Evolutionary conservation across 75 land plant genomes (phyloP).

Genomic region (Chamaecyparis obtusa): DNA sequence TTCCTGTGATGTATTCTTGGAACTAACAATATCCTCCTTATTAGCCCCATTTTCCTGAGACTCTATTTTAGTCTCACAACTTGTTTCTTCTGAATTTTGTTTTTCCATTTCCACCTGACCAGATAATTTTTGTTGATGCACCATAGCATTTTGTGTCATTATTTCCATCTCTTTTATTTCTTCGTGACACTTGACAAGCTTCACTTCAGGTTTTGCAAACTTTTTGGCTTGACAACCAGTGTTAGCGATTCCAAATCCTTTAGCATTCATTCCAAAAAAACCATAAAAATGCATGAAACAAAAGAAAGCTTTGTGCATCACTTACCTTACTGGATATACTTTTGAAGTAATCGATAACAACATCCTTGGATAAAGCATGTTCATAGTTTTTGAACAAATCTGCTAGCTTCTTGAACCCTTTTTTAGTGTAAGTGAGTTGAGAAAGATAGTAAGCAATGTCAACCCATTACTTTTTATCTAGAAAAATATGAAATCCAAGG

Average conservation of each 20-base stretch:
- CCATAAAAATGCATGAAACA: background rate
- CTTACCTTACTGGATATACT: conserved; percentile 79
- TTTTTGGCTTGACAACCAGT: conserved; percentile 65
- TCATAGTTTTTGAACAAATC: conserved; percentile 86
- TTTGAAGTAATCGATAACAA: conserved; percentile 80
- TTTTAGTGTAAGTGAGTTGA: conserved; percentile 87
- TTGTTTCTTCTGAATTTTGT: background rate
- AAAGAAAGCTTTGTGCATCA: background rate
- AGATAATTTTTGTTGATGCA: conserved; percentile 54
- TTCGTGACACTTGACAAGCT: conserved; percentile 59
- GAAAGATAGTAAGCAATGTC: conserved; percentile 89
- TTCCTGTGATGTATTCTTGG: conserved; percentile 6
- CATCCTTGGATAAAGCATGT: conserved; percentile 70
- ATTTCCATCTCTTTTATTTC: conserved; percentile 83
- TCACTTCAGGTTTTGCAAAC: conserved; percentile 87
- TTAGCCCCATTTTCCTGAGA: conserved; percentile 4
- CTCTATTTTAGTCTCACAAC: background rate
- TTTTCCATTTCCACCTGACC: conserved; percentile 13
- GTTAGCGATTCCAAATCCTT: background rate
- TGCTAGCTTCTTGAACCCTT: conserved; percentile 79
- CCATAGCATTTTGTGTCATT: conserved; percentile 69
- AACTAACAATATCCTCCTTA: background rate
- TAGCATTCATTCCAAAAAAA: background rate
- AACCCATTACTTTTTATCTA: conserved; percentile 84
- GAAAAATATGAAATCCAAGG: conserved; percentile 4